These are phyloP conservation scores for Hypocrella siamensis DNA, from an alignment of 2,329 filamentous ascomycete species.

Conservation along the genomic window DNA sequence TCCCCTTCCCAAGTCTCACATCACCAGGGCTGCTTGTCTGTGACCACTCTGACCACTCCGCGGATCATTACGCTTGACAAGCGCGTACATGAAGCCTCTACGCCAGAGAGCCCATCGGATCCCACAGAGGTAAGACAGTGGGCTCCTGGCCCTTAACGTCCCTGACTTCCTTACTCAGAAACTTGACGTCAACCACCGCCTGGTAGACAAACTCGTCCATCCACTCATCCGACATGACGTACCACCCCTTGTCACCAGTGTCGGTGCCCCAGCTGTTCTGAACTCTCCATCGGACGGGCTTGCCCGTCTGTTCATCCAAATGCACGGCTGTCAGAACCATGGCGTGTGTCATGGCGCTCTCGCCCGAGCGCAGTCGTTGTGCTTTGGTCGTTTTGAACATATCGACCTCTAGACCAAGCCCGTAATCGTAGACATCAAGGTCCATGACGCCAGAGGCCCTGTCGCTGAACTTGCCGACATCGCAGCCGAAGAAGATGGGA, in stretches of 20 bases:
- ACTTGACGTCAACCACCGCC: constrained; percentile 63
- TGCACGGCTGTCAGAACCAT: constrained; percentile 87
- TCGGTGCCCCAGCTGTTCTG: constrained; percentile 71
- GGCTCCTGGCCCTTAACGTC: constrained; percentile 58
- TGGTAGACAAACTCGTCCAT: constrained; percentile 76
- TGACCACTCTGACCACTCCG: background rate
- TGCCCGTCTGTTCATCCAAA: constrained; percentile 44
- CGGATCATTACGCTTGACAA: too few relatives aligned
- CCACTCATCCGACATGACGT: constrained; percentile 75
- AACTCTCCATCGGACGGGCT: constrained; percentile 64
- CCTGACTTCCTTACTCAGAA: constrained; percentile 47
- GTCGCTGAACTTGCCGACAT: constrained; percentile 74
- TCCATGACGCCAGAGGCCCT: constrained; percentile 62
- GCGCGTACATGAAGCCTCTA: too few relatives aligned
- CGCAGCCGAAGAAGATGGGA: constrained; percentile 78
- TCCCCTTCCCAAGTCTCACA: too few relatives aligned
- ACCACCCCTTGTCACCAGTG: constrained; percentile 62
- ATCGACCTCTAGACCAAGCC: constrained; percentile 66
- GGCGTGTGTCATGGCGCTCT: constrained; percentile 78
- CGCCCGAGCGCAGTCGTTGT: constrained; percentile 54
- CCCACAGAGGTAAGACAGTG: constrained; percentile 59
- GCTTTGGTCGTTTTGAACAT: constrained; percentile 64
- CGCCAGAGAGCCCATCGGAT: constrained; percentile 64
- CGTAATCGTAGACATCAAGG: constrained; percentile 58
- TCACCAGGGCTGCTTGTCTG: background rate